phyloP scores from a whole-genome alignment of 345 rosid species.

The Brassica juncea region DNA sequence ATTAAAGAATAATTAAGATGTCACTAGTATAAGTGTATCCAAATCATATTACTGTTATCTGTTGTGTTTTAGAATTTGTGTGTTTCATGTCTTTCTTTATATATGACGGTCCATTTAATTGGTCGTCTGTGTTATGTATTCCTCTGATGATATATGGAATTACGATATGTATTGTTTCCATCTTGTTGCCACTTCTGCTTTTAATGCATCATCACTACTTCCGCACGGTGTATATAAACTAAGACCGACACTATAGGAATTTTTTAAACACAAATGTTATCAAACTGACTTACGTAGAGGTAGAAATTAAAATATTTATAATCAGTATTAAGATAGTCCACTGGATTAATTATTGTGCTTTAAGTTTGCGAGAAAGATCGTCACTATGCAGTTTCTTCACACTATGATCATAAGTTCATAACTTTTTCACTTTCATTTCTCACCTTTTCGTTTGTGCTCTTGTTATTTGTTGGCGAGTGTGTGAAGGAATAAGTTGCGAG shows the following conservation, averaged over 20 bases:
- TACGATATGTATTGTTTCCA: constrained; percentile 14
- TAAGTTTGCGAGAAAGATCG: not conserved
- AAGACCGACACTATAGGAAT: not conserved
- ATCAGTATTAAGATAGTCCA: not conserved
- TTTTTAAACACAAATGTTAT: not conserved
- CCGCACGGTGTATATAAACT: not conserved
- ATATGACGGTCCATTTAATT: constrained; percentile 18
- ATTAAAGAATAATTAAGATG: constrained; percentile 21
- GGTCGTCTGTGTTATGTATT: constrained; percentile 27
- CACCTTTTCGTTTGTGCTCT: not conserved
- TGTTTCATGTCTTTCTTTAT: constrained; percentile 11
- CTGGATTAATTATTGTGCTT: not conserved
- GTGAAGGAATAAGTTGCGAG: not conserved
- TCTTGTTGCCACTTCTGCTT: constrained; percentile 9
- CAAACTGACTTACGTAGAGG: not conserved
- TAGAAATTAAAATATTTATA: no score
- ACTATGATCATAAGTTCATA: constrained; percentile 2
- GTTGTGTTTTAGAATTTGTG: constrained; percentile 9
- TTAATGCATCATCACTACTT: not conserved
- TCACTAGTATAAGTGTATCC: constrained; percentile 8
- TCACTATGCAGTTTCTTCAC: not conserved
- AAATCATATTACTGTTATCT: not conserved
- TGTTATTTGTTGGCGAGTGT: not conserved
- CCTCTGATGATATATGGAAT: constrained; percentile 16
- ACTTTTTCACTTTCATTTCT: not conserved